Percentiles rank a stretch among this genome's conserved stretches.
Evolutionary conservation across 2,329 filamentous ascomycete species (phyloP).

Genomic region (Botryotinia calthae): DNA sequence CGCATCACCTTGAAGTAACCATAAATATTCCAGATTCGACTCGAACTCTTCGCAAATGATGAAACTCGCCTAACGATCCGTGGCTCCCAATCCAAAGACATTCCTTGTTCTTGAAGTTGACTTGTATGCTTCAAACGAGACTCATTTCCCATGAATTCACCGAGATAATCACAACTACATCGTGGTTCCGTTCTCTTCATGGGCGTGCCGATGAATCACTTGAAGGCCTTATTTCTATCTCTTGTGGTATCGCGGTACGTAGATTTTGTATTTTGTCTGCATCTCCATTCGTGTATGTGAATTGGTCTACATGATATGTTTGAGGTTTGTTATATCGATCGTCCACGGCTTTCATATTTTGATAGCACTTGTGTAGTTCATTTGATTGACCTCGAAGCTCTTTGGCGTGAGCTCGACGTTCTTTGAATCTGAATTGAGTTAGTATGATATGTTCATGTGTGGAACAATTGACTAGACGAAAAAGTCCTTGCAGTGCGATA

Average conservation of each 20-base stretch:
- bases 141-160: neutral
- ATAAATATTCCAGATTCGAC: neutral
- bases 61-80: neutral
- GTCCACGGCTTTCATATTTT: conserved; percentile 2
- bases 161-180: neutral
- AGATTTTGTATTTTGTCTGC: neutral
- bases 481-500: neutral
- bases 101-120: neutral
- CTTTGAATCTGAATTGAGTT: neutral
- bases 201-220: neutral
- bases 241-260: neutral
- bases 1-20: neutral
- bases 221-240: neutral
- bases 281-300: neutral
- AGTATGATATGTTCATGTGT: neutral
- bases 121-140: neutral
- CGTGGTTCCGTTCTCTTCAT: neutral
- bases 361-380: conserved; percentile 4
- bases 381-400: conserved; percentile 1
- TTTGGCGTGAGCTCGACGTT: conserved; percentile 1
- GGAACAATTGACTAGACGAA: neutral
- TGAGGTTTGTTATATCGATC: neutral
- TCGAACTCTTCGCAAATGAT: neutral
- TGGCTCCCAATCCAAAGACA: neutral
- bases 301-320: neutral